These are phyloP conservation scores for Teratosphaeria gauchensis DNA, from an alignment of 2,329 filamentous ascomycete species.

Conservation along the genomic window DNA sequence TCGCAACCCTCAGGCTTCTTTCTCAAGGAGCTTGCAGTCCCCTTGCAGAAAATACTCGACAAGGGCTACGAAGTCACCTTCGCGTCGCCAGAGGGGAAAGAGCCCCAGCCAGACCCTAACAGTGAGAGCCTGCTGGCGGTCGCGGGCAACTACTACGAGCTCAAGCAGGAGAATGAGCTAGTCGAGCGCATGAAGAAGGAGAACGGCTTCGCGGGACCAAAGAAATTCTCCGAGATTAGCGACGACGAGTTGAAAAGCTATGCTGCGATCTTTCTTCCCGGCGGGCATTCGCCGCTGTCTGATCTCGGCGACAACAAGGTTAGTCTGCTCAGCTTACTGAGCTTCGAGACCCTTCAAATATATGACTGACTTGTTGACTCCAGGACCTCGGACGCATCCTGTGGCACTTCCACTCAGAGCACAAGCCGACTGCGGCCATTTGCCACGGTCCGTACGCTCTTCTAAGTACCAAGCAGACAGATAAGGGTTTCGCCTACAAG, in stretches of 20 bases:
- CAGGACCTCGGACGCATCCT: constrained; percentile 34
- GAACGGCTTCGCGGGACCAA: constrained; percentile 33
- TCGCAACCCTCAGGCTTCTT: constrained; percentile 1
- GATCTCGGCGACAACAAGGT: constrained; percentile 32
- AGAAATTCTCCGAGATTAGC: constrained; percentile 30
- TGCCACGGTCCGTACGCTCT: constrained; percentile 40
- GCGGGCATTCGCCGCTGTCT: constrained; percentile 35
- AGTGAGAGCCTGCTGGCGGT: constrained; percentile 34
- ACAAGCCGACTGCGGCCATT: constrained; percentile 37
- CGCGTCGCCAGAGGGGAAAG: constrained; percentile 34
- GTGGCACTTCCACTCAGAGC: constrained; percentile 30
- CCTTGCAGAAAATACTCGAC: constrained; percentile 28
- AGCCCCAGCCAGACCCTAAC: constrained; percentile 34
- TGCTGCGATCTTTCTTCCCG: constrained; percentile 36
- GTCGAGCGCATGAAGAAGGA: constrained; percentile 37
- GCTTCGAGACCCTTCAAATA: not conserved
- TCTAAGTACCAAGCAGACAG: constrained; percentile 31
- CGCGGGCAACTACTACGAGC: constrained; percentile 39
- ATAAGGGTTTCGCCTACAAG: constrained; percentile 33
- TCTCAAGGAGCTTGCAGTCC: constrained; percentile 32
- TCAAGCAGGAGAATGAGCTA: constrained; percentile 30
- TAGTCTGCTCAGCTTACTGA: not conserved
- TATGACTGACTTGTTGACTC: not conserved
- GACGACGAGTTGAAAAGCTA: constrained; percentile 32
- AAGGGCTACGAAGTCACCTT: constrained; percentile 36